These are phyloP conservation scores for Aristolochia californica DNA, from an alignment of 164 flowering plant species.

Conservation along the genomic window DNA sequence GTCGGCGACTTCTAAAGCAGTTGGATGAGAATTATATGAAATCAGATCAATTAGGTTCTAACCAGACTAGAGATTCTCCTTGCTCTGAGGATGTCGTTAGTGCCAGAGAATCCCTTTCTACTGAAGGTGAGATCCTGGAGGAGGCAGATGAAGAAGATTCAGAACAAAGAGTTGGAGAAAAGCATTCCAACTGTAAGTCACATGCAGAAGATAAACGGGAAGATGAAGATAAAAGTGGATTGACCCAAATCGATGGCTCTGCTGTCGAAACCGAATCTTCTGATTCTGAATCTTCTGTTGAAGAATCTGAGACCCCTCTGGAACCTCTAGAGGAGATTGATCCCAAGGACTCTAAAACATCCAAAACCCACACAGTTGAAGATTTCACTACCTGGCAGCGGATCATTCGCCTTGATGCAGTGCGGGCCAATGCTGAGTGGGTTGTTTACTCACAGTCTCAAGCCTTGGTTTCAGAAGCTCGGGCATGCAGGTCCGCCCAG, in stretches of 20 bases:
- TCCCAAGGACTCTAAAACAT: constrained; percentile 10
- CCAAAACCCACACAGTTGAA: constrained; percentile 31
- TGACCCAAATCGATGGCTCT: constrained; percentile 7
- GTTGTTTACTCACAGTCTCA: constrained; percentile 43
- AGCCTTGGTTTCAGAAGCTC: constrained; percentile 51
- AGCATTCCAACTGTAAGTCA: constrained; percentile 10
- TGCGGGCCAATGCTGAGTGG: constrained; percentile 84
- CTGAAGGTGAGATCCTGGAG: constrained; percentile 31
- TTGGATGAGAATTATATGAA: constrained; percentile 10
- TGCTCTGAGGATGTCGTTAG: constrained; percentile 75
- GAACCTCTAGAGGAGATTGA: constrained; percentile 27
- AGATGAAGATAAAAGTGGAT: constrained; percentile 19
- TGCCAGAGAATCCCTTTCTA: constrained; percentile 77
- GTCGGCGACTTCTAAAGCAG: constrained; percentile 20
- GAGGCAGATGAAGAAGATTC: constrained; percentile 29
- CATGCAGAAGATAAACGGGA: constrained; percentile 17
- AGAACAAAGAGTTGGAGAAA: constrained; percentile 8
- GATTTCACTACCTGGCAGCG: constrained; percentile 90
- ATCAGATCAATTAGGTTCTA: constrained; percentile 16
- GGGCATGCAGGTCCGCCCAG: constrained; percentile 59
- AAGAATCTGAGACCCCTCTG: constrained; percentile 6
- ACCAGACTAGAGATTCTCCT: constrained; percentile 25
- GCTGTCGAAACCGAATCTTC: constrained; percentile 17
- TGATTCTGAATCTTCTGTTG: constrained; percentile 12
- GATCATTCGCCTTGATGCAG: constrained; percentile 86